Evolutionary conservation across 73 alveolate genomes (phyloP), one percentile per base, ranked within the genome.

Genomic region (Tetrahymena malaccensis): DNA sequence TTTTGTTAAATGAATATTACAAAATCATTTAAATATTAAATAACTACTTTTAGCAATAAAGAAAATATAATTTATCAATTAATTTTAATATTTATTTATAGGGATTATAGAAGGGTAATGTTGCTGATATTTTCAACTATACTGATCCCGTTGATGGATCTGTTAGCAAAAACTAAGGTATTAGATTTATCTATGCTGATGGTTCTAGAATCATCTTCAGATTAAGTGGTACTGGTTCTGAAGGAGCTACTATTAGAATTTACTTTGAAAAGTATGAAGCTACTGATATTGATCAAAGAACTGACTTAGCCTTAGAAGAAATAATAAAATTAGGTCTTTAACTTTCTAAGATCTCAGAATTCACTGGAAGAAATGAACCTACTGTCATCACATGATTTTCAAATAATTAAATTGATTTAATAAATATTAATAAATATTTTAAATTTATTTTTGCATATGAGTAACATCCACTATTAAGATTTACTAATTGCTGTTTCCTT

Each of bases 141-240:
- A 96, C 97, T 85, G 99, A 99, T 96, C 99, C 99, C 31, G 99
- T 99, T 93, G 99, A 99, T 96, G 96, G 97, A 40, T 96, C 99
- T 37, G 99, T 98, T 33, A 96, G 99, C 43, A 96, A 96, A 56
- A 99, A 99, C 93, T 98, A 99, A 98, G 99, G 99, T 85, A 96
- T 98, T 93, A 98, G 99, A 94, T 98, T 98, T 98, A 96, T 97
- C 95, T 98, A 95, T 95, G 98, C 98, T 35, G 99, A 99, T 96
- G 99, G 99, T 55, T 97, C 99, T 43, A 97, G 99, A 96, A 98
- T 98, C 94, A 98, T 99, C 85, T 99, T 98, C 95, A 98, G 99
- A 96, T 97, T 99, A 40, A 98, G 99, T 85, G 99, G 99, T 25
- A 99, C 99, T n/a, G 99, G 99, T 70, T 98, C 99, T 38, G 97